These are phyloP conservation scores for Solanum lycopersicoides DNA, from an alignment of 257 asterid genomes.

Conservation along the genomic window DNA sequence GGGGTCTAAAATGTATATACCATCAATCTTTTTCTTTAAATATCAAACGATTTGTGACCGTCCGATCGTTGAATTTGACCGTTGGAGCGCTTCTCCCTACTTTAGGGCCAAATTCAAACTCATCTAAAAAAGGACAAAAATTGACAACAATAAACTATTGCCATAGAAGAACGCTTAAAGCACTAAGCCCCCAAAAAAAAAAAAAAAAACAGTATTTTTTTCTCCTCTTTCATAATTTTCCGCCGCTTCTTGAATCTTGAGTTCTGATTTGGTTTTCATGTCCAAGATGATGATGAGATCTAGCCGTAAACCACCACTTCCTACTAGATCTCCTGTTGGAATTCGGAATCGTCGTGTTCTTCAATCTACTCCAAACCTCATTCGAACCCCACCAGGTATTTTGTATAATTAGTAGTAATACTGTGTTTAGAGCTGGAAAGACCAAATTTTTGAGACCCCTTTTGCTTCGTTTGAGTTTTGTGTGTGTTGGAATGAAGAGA, in stretches of 20 bases:
- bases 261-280: neutral
- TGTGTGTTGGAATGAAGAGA: neutral
- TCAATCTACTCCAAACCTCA: slow-evolving; percentile 29
- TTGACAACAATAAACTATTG: neutral
- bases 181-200: neutral
- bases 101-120: neutral
- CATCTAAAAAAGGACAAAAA: neutral
- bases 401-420: neutral
- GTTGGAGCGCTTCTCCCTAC: neutral
- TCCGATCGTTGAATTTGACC: slow-evolving; percentile 4
- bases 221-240: neutral
- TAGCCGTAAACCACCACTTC: slow-evolving; percentile 72
- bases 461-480: neutral
- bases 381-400: slow-evolving; percentile 56
- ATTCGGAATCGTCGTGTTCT: slow-evolving; percentile 55
- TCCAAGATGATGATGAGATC: slow-evolving; percentile 47
- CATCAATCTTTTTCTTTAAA: neutral
- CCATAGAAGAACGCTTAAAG: neutral
- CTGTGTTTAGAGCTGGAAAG: neutral
- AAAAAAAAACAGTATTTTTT: neutral
- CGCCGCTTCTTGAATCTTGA: neutral
- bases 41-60: neutral
- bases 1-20: neutral
- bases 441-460: neutral
- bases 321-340: slow-evolving; percentile 75